Conservation (phyloP, 192 early-diverging fungal genomes). For the Backusella sp. region DNA sequence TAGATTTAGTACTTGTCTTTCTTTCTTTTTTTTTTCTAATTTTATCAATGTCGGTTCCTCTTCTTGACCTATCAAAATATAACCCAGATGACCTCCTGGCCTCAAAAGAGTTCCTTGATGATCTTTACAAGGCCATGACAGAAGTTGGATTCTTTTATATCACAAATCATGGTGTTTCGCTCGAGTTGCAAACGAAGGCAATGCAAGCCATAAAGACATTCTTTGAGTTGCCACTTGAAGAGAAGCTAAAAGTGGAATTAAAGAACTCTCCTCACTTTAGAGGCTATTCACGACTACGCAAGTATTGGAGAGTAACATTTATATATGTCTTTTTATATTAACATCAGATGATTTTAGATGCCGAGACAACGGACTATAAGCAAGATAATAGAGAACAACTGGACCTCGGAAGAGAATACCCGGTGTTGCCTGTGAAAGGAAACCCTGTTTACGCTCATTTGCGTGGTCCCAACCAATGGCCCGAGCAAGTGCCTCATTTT, state of each 20-base stretch:
- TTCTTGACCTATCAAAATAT: slow-evolving; percentile 25
- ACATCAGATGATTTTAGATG: slow-evolving; percentile 15
- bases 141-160: slow-evolving; percentile 62
- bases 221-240: slow-evolving; percentile 54
- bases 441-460: slow-evolving; percentile 47
- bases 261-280: slow-evolving; percentile 56
- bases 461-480: slow-evolving; percentile 64
- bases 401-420: slow-evolving; percentile 53
- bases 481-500: slow-evolving; percentile 46
- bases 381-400: slow-evolving; percentile 53
- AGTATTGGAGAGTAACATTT: background rate
- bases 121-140: slow-evolving; percentile 50
- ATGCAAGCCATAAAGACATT: slow-evolving; percentile 42
- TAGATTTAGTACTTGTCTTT: background rate
- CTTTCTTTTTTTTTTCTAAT: background rate
- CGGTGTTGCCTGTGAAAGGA: slow-evolving; percentile 16
- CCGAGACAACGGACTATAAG: slow-evolving; percentile 35
- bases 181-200: slow-evolving; percentile 24
- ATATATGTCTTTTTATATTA: background rate
- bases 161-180: slow-evolving; percentile 39
- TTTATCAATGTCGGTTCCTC: slow-evolving; percentile 12
- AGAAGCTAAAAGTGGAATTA: slow-evolving; percentile 55
- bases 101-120: slow-evolving; percentile 33
- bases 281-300: slow-evolving; percentile 52
- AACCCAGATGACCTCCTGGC: slow-evolving; percentile 14